Evolutionary conservation across 2,329 filamentous ascomycete species (phyloP), one percentile per base, ranked within the genome.

Genomic region (Penicillium fuscoglaucum): DNA sequence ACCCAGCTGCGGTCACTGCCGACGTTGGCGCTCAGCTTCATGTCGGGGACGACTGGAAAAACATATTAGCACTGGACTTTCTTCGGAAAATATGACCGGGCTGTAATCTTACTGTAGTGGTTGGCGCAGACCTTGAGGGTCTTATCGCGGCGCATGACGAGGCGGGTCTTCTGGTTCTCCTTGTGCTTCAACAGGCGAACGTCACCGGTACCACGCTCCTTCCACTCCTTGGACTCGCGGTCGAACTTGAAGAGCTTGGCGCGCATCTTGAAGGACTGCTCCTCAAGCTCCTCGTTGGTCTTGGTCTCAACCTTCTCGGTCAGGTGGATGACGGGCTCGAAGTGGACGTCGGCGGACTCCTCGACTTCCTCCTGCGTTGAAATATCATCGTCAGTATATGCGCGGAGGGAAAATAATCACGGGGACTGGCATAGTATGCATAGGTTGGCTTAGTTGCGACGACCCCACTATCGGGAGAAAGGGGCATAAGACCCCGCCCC

Each of bases 111-210:
- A 96, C 93, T 89, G 81, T 99, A 99, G 85, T 99, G 95, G 84
- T 99, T 99, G 76, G 95, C 95, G 88, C 95, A 99, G 80, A 99
- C 95, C 86, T 99, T 99, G 82, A 98, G 87, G 61, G 95, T 99
- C 91, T 98, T 98, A 84, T 99, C 95, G 76, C 95, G 87, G 78
- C 95, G 90, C 95, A 99, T 99, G 70, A 99, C 95, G 71, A 99
- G 83, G 70, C 95, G 88, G 59, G 93, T 96, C 89, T 98, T 98
- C 80, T 90, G 87, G 78, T 96, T 97, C 83, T 97, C 93, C 86
- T 92, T 95, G 85, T 99, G 95, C 88, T 97, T 98, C 75, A 99
- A 84, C 78, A 99, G 85, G 74, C 93, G 87, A 65, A 98, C 93
- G 72, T 98, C 93, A 71, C 95, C 95, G 66, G 95, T 98, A 66